Evolutionary conservation across 768 basidiomycete species (phyloP).

Genomic region (Hypsizygus marmoreus): DNA sequence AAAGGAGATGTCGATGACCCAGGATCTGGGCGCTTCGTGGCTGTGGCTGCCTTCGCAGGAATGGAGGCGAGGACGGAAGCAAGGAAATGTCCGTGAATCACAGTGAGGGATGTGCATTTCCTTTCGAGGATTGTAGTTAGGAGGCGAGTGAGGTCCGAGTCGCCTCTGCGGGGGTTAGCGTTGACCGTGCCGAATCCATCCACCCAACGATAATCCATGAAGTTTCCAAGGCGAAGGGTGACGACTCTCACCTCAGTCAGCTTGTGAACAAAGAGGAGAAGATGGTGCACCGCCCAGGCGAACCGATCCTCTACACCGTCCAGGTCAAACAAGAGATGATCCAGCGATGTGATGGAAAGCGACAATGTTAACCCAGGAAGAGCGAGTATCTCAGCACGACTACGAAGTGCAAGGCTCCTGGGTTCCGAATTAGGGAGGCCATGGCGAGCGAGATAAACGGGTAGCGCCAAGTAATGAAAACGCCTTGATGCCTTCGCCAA

Average conservation of each 20-base stretch:
- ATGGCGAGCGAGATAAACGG: constrained; percentile 21
- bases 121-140: constrained; percentile 15
- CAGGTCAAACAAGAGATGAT: constrained; percentile 21
- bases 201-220: constrained; percentile 23
- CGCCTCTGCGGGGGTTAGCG: constrained; percentile 17
- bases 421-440: constrained; percentile 13
- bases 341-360: constrained; percentile 18
- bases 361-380: constrained; percentile 20
- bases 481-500: constrained; percentile 18
- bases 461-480: constrained; percentile 20
- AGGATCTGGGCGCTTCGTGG: not conserved
- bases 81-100: constrained; percentile 22
- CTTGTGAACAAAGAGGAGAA: constrained; percentile 17
- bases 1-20: not conserved
- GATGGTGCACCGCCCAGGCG: constrained; percentile 15
- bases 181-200: constrained; percentile 19
- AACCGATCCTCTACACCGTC: constrained; percentile 17
- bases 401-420: constrained; percentile 16
- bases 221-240: constrained; percentile 18
- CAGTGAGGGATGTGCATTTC: constrained; percentile 16
- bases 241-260: constrained; percentile 13
- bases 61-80: constrained; percentile 1
- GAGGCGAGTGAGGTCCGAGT: constrained; percentile 16
- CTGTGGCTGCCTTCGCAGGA: not conserved
- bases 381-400: constrained; percentile 10